phyloP scores from a whole-genome alignment of 2,329 filamentous ascomycete species.

The Diaporthe citri region DNA sequence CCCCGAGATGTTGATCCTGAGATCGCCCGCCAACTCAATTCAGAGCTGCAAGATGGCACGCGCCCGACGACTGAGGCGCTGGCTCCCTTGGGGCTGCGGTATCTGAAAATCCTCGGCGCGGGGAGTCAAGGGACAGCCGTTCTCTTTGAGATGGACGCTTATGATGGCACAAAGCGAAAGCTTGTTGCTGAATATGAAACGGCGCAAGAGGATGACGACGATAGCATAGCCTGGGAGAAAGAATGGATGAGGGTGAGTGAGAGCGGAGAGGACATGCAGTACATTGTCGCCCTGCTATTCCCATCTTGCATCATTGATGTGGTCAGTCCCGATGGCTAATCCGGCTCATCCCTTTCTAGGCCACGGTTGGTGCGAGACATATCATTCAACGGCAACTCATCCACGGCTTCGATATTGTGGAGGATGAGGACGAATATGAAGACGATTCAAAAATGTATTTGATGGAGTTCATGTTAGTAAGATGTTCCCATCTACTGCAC shows the following conservation, averaged over 20 bases:
- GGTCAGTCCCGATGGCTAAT: background rate
- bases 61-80: background rate
- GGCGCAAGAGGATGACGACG: background rate
- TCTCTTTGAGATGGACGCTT: background rate
- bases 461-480: slow-evolving; percentile 19
- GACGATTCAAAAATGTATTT: background rate
- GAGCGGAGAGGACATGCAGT: background rate
- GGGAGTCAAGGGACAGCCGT: background rate
- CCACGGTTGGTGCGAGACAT: background rate
- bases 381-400: background rate
- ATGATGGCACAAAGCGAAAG: background rate
- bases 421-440: too few relatives aligned
- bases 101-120: background rate
- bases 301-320: background rate
- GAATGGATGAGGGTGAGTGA: slow-evolving; percentile 6
- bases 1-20: background rate
- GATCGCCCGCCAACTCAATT: background rate
- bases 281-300: too few relatives aligned
- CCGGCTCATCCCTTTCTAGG: background rate
- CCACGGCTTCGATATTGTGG: background rate
- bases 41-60: background rate
- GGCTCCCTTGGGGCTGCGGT: background rate
- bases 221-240: background rate
- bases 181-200: background rate
- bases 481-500: too few relatives aligned